Conservation (phyloP, 225 moss, liverwort and hornwort genomes). For the Takakia lepidozioides region DNA sequence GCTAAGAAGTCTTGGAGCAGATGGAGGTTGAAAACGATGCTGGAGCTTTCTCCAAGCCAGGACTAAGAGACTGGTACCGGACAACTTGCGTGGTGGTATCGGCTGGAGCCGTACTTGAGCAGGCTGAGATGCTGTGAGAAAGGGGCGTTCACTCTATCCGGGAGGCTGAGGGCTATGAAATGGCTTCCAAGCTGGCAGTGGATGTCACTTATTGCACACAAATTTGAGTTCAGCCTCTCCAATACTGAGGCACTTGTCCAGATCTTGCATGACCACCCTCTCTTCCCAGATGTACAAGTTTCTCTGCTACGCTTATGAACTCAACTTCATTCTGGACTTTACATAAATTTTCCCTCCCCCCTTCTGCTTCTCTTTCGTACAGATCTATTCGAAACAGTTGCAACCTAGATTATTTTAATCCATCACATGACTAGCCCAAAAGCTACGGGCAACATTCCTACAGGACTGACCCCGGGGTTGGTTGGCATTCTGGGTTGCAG, state of each 20-base stretch:
- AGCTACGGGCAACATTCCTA: neutral
- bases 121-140: constrained; percentile 85
- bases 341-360: neutral
- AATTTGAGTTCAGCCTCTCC: constrained; percentile 71
- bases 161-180: constrained; percentile 95
- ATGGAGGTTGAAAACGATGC: constrained; percentile 99
- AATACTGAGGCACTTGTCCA: constrained; percentile 92
- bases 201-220: constrained; percentile 76
- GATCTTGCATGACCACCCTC: constrained; percentile 99
- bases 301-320: too few relatives aligned
- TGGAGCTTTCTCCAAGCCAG: constrained; percentile 91
- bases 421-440: neutral
- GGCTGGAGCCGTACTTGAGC: constrained; percentile 89
- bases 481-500: constrained; percentile 43
- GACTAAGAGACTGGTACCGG: constrained; percentile 96
- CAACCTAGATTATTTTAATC: too few relatives aligned
- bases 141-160: constrained; percentile 96
- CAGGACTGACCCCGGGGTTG: neutral
- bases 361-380: too few relatives aligned
- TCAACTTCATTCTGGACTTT: neutral
- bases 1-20: constrained; percentile 93
- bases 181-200: constrained; percentile 94
- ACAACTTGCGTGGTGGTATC: constrained; percentile 97
- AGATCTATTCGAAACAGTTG: too few relatives aligned
- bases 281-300: constrained; percentile 77